Evolutionary conservation across 176 grass and related monocot species (phyloP).

Genomic region (Oryza longistaminata): DNA sequence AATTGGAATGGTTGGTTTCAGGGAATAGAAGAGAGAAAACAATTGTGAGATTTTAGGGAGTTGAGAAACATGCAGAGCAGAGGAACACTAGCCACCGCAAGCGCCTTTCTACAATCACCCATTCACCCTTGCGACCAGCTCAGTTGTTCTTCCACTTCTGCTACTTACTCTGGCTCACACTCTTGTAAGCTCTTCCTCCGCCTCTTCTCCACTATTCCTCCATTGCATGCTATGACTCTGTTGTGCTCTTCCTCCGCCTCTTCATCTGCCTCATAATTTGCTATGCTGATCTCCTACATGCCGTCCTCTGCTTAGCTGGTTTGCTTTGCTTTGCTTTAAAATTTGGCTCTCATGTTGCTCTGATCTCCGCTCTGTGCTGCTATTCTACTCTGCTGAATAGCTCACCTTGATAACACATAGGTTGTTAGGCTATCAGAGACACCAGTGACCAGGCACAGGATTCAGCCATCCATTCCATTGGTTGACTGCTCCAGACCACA

Average conservation of each 20-base stretch:
- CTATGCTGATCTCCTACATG: not conserved
- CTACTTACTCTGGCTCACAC: too few species aligned
- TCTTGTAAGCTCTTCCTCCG: too few species aligned
- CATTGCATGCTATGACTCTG: not conserved
- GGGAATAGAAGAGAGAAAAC: not conserved
- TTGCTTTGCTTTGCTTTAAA: not conserved
- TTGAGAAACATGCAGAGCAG: not conserved
- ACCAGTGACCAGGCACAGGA: not conserved
- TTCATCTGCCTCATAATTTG: not conserved
- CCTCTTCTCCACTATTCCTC: not conserved
- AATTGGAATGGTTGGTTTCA: not conserved
- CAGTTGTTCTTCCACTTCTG: not conserved
- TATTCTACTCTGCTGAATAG: not conserved
- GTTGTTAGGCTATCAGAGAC: not conserved
- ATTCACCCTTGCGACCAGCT: not conserved
- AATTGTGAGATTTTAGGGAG: not conserved
- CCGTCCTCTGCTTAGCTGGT: not conserved
- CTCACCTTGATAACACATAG: not conserved
- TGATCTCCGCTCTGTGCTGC: not conserved
- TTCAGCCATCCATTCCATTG: not conserved
- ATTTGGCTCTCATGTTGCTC: not conserved
- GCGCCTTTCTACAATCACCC: not conserved
- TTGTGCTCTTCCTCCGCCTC: too few species aligned
- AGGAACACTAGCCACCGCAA: not conserved
- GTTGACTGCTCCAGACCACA: not conserved